Evolutionary conservation across 805 yeast species (phyloP), one percentile per base, ranked within the genome.

Genomic region (Wickerhamomyces queroliae): DNA sequence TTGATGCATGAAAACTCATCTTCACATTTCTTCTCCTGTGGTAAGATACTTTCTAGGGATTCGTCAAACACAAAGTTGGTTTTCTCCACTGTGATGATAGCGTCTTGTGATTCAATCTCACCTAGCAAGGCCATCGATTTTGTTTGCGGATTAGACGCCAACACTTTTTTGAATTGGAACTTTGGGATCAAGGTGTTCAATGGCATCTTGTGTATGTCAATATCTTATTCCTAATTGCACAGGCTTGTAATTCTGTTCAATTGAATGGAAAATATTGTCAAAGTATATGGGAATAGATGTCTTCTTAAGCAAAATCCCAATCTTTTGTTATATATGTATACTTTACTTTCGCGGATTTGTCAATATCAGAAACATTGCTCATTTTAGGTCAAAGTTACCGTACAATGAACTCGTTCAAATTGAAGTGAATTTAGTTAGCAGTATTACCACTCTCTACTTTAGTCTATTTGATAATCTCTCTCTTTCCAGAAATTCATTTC

Each of bases 81-180:
- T 56, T 85, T 87, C 51, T 88, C 95, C 3, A 86, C 57, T 5
- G 82, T 68, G 12, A 88, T 50, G 12, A 91, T 80, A 4, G 96
- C 96, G 30, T 71, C 63, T 39, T 78, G 38, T 2, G 52, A 65
- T 11, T 74, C 72, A 12, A 91, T 83, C 1, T 58, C 49, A 0
- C 99, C 99, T 12, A 88, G 63, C 2, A 89, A 47, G 0, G 74
- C 80, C n/a, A 81, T 56, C 0, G 70, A 61, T 54, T 91, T 93
- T 6, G 78, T 66, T 49, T 76, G 80, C 1, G 95, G 77, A 54
- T 85, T 82, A 4, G 77, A 64, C 20, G 64, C 63, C 26, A 87
- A 69, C 1, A 76, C 57, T 46, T 68, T 65, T 2, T 49, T 58
- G 49, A 66, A 74, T 34, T 63, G 46, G 55, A 85, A 84, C 18